Conservation (phyloP, 192 early-diverging fungal genomes). For the Backusella morwellensis region DNA sequence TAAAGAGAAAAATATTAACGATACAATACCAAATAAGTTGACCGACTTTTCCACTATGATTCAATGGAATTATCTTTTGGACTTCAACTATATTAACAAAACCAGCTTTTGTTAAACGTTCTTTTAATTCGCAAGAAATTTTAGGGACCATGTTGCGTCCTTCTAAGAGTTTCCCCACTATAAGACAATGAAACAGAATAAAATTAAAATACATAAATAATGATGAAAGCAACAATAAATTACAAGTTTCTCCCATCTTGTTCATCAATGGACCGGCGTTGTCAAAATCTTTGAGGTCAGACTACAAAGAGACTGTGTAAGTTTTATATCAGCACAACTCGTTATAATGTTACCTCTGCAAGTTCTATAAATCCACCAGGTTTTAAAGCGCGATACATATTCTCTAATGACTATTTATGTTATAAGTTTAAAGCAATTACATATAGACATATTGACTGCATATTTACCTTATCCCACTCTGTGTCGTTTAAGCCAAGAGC, state of each 20-base stretch:
- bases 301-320: background rate
- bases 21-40: constrained; percentile 7
- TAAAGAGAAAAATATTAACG: background rate
- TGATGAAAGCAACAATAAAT: background rate
- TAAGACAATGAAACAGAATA: background rate
- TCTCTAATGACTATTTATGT: constrained; percentile 12
- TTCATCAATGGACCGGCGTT: background rate
- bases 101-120: background rate
- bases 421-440: background rate
- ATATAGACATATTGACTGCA: background rate
- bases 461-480: constrained; percentile 16
- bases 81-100: background rate
- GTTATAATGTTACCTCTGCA: constrained; percentile 9
- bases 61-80: background rate
- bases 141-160: background rate
- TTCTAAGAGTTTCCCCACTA: background rate
- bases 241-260: background rate
- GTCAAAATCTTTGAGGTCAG: background rate
- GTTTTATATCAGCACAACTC: background rate
- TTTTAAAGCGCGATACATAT: constrained; percentile 26
- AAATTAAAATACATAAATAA: background rate
- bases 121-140: background rate
- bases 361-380: constrained; percentile 38
- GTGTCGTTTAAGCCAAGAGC: background rate
- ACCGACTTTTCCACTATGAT: constrained; percentile 8